These are phyloP conservation scores for Barnettozyma wickerhamii DNA, from an alignment of 805 yeast genomes.

Conservation along the genomic window DNA sequence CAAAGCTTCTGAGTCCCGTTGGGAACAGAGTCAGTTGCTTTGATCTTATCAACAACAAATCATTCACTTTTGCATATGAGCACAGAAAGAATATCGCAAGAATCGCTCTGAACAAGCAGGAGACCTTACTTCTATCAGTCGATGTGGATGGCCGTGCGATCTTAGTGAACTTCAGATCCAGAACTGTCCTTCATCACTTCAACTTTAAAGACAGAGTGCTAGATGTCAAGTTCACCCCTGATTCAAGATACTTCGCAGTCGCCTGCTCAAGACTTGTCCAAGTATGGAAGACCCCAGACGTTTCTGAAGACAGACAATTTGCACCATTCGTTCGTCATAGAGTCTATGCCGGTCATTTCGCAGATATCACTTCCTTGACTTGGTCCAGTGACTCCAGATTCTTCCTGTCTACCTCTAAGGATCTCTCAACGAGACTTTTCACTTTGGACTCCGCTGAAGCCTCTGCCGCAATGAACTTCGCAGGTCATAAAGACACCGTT, in stretches of 20 bases:
- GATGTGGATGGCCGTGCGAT: slow-evolving; percentile 94
- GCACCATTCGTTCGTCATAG: slow-evolving; percentile 93
- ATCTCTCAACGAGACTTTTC: slow-evolving; percentile 81
- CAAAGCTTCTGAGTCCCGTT: slow-evolving; percentile 80
- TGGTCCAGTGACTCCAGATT: slow-evolving; percentile 94
- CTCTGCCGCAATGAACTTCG: slow-evolving; percentile 76
- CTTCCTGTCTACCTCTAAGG: slow-evolving; percentile 81
- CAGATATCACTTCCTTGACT: slow-evolving; percentile 67
- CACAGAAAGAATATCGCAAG: slow-evolving; percentile 81
- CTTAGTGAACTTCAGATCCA: slow-evolving; percentile 74
- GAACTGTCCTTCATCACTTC: slow-evolving; percentile 89
- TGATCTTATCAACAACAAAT: slow-evolving; percentile 77
- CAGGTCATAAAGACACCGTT: slow-evolving; percentile 91
- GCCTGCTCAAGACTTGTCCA: slow-evolving; percentile 81
- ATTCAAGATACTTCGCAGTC: slow-evolving; percentile 82
- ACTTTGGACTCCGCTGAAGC: slow-evolving; percentile 68
- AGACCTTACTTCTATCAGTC: slow-evolving; percentile 72
- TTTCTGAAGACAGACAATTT: slow-evolving; percentile 82
- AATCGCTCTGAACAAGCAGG: slow-evolving; percentile 80
- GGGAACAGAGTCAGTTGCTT: slow-evolving; percentile 91
- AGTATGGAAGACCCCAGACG: slow-evolving; percentile 88
- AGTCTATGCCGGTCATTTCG: slow-evolving; percentile 89
- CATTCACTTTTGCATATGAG: slow-evolving; percentile 88
- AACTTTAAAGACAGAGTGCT: slow-evolving; percentile 79
- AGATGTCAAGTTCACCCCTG: slow-evolving; percentile 81